phyloP scores from a whole-genome alignment of 805 yeast species.

The Monosporozyma aquatica region DNA sequence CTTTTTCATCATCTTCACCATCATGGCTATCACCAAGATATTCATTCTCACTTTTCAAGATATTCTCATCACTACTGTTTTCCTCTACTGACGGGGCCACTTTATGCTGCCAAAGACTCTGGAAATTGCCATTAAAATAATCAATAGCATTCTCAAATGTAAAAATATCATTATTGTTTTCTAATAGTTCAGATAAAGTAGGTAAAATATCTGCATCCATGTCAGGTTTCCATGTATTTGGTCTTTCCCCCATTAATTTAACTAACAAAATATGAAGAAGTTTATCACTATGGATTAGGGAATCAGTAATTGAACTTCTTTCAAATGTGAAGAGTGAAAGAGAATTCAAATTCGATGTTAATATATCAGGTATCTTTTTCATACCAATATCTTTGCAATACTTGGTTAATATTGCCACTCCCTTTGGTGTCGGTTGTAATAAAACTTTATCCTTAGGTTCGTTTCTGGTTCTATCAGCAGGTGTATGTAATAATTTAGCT shows the following conservation, averaged over 20 bases:
- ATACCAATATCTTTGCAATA: conserved; percentile 54
- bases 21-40: background rate
- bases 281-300: conserved; percentile 50
- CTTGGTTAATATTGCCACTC: conserved; percentile 57
- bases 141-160: conserved; percentile 25
- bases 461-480: conserved; percentile 59
- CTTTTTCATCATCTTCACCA: background rate
- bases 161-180: conserved; percentile 27
- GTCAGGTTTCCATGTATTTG: conserved; percentile 61
- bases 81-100: background rate
- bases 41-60: background rate
- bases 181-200: conserved; percentile 28
- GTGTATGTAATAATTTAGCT: conserved; percentile 62
- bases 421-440: conserved; percentile 88
- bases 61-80: background rate
- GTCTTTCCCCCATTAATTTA: conserved; percentile 52
- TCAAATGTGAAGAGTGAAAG: conserved; percentile 65
- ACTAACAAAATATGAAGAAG: conserved; percentile 58
- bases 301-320: conserved; percentile 49
- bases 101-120: background rate
- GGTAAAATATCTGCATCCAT: conserved; percentile 44
- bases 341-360: conserved; percentile 54
- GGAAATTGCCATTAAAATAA: conserved; percentile 3
- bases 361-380: conserved; percentile 37
- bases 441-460: conserved; percentile 35